Evolutionary conservation across 805 yeast species (phyloP).

Genomic region (Kuraishia piskuri): DNA sequence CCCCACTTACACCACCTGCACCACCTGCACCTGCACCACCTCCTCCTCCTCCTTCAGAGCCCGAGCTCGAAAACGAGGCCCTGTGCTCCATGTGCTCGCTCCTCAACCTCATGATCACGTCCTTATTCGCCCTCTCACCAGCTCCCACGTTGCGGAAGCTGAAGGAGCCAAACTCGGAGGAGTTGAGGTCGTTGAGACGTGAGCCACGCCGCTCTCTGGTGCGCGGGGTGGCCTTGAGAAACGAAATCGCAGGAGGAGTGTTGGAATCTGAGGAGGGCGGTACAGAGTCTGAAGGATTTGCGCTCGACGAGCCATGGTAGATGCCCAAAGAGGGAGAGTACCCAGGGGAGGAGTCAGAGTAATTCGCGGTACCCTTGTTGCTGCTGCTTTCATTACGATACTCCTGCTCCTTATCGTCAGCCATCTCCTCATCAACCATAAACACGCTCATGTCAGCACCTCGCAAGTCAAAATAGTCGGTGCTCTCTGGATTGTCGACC

Average conservation of each 20-base stretch:
- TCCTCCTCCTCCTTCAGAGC: constrained; percentile 18
- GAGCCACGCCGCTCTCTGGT: constrained; percentile 67
- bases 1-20: background rate
- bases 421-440: constrained; percentile 33
- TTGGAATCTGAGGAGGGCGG: constrained; percentile 6
- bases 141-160: constrained; percentile 84
- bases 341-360: background rate
- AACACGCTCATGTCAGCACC: constrained; percentile 74
- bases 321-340: background rate
- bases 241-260: no score
- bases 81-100: constrained; percentile 67
- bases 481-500: constrained; percentile 71
- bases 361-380: background rate
- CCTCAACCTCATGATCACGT: constrained; percentile 79
- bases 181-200: constrained; percentile 56
- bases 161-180: constrained; percentile 84
- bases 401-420: constrained; percentile 23
- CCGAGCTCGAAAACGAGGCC: constrained; percentile 29
- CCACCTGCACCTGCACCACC: background rate
- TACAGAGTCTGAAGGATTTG: constrained; percentile 17
- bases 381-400: constrained; percentile 4
- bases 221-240: constrained; percentile 36
- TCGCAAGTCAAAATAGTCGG: constrained; percentile 85
- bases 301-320: constrained; percentile 8
- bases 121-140: constrained; percentile 88